These are phyloP conservation scores for Kuraishia molischiana DNA, from an alignment of 805 yeast genomes.

Conservation along the genomic window DNA sequence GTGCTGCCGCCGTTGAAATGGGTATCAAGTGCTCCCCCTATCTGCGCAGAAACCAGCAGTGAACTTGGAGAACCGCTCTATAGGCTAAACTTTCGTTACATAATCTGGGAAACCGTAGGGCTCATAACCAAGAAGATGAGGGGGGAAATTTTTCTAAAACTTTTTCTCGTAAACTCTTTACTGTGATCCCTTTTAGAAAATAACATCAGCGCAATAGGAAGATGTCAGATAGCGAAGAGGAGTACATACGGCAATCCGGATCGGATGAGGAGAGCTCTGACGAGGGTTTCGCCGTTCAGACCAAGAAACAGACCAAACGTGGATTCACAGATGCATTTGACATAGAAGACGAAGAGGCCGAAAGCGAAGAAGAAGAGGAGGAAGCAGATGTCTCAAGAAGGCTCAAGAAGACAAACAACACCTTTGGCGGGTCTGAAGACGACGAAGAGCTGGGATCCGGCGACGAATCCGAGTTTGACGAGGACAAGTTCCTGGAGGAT, in stretches of 20 bases:
- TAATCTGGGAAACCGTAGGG: no score
- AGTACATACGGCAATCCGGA: background rate
- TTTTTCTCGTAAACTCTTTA: no score
- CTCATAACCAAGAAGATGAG: no score
- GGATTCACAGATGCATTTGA: constrained; percentile 4
- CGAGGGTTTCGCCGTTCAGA: background rate
- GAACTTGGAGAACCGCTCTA: no score
- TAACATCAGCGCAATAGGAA: no score
- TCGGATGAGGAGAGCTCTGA: background rate
- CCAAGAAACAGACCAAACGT: background rate
- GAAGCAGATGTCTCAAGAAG: constrained; percentile 9
- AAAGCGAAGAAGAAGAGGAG: constrained; percentile 9
- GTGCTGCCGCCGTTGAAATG: constrained; percentile 98
- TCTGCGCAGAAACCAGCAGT: no score
- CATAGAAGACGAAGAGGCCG: constrained; percentile 15
- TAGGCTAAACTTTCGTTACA: no score
- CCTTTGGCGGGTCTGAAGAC: constrained; percentile 8
- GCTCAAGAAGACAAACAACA: constrained; percentile 11
- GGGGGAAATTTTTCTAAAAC: no score
- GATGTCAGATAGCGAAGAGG: background rate
- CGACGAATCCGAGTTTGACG: constrained; percentile 2
- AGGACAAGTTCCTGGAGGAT: constrained; percentile 2
- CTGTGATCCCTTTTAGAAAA: no score
- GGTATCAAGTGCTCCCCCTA: no score
- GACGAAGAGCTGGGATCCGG: constrained; percentile 10